phyloP scores from a whole-genome alignment of 1,284 basidiomycete species.

The Irpex sp. region DNA sequence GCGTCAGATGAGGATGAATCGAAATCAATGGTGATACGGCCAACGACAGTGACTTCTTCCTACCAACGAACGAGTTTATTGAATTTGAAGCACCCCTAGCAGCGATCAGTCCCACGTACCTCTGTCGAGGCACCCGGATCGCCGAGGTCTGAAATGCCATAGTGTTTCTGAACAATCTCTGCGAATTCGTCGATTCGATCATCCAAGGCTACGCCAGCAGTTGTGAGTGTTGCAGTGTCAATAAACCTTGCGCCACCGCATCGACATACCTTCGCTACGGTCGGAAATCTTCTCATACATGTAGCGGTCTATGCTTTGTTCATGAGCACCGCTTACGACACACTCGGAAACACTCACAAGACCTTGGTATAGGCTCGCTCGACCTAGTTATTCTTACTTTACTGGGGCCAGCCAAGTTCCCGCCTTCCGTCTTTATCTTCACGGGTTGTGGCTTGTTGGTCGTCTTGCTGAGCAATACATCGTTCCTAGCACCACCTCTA shows the following conservation, averaged over 20 bases:
- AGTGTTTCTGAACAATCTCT: constrained; percentile 64
- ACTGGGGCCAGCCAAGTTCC: constrained; percentile 30
- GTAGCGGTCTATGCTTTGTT: constrained; percentile 66
- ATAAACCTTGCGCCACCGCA: not conserved
- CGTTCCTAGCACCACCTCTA: not conserved
- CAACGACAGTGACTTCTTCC: constrained; percentile 75
- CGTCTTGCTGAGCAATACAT: constrained; percentile 2
- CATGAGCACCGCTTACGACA: not conserved
- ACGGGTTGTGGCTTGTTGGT: constrained; percentile 9
- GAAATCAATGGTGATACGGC: constrained; percentile 73
- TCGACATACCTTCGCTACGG: constrained; percentile 64
- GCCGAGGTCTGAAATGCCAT: constrained; percentile 64
- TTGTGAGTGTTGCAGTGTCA: not conserved
- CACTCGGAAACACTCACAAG: constrained; percentile 40
- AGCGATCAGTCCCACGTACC: constrained; percentile 36
- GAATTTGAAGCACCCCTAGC: not conserved
- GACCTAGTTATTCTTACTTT: constrained; percentile 36
- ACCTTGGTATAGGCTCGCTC: constrained; percentile 20
- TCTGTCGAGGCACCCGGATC: constrained; percentile 74
- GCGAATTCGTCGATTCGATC: constrained; percentile 81
- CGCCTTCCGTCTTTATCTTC: not conserved
- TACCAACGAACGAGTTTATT: constrained; percentile 22
- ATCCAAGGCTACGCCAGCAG: constrained; percentile 56
- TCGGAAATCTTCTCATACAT: constrained; percentile 89
- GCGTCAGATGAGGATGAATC: constrained; percentile 45